These are phyloP conservation scores for Hermanozyma aechmeae DNA, from an alignment of 805 yeast species.

Conservation along the genomic window DNA sequence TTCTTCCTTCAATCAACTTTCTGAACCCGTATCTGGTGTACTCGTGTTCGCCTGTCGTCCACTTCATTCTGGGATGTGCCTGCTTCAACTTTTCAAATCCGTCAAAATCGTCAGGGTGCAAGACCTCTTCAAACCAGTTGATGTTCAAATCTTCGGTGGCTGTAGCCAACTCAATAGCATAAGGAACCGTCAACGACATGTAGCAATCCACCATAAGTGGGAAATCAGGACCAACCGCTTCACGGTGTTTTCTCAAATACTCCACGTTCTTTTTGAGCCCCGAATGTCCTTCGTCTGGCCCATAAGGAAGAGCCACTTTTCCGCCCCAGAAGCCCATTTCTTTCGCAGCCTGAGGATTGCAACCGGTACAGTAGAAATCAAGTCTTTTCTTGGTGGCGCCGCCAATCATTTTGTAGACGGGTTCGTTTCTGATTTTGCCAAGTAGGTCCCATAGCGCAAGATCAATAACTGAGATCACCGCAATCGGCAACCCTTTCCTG, in stretches of 20 bases:
- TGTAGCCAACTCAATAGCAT: slow-evolving; percentile 34
- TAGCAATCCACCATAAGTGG: slow-evolving; percentile 47
- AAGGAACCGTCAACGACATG: slow-evolving; percentile 42
- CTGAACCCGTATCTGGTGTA: slow-evolving; percentile 43
- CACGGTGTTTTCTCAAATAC: slow-evolving; percentile 34
- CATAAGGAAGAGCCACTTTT: slow-evolving; percentile 41
- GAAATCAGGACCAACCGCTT: slow-evolving; percentile 41
- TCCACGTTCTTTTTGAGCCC: slow-evolving; percentile 39
- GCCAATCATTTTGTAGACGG: slow-evolving; percentile 43
- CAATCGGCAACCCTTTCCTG: slow-evolving; percentile 39
- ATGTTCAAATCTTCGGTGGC: slow-evolving; percentile 38
- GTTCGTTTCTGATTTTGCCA: slow-evolving; percentile 41
- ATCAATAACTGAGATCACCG: slow-evolving; percentile 39
- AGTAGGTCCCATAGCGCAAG: slow-evolving; percentile 43
- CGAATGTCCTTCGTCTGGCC: slow-evolving; percentile 42
- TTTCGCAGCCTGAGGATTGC: slow-evolving; percentile 39
- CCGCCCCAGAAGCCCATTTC: slow-evolving; percentile 46
- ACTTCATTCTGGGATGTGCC: slow-evolving; percentile 38
- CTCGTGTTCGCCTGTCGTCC: slow-evolving; percentile 47
- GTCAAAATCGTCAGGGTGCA: slow-evolving; percentile 43
- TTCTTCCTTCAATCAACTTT: slow-evolving; percentile 40
- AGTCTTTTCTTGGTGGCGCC: slow-evolving; percentile 38
- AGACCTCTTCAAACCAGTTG: slow-evolving; percentile 45
- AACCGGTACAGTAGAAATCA: slow-evolving; percentile 42
- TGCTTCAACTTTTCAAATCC: slow-evolving; percentile 37